Base-by-base conservation (phyloP, 169 alveolate genomes). In the Plasmodium gallinaceum region DNA sequence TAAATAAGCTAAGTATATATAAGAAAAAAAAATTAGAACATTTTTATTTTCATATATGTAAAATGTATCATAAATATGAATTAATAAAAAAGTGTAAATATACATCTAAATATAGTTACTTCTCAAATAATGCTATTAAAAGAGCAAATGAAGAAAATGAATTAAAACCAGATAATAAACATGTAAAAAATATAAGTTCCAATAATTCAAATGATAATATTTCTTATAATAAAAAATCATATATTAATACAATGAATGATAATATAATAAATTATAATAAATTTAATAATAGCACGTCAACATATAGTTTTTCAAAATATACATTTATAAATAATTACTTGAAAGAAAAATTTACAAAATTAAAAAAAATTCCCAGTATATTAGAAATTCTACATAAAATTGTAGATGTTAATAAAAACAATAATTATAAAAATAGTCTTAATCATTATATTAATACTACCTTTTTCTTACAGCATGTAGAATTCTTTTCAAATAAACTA, bases 41-140 rank as follows among this genome's bases (percentile, higher is more conserved):
- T 24, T 86, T 86, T 45, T 86, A 71, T 43, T 20, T n/a, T 37
- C 88, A 86, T 54, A 42, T 86, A 24, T 86, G 92, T 48, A 86
- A 74, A 60, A 48, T 37, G 24, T 86, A 86, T 37, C 20, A 45
- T 37, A 86, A 46, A 42, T 26, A 43, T 24, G 60, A 58, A 16
- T 39, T 83, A 16, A 12, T 54, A 4, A 66, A 68, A 45, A 12
- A 64, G 37, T 52, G 73, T 7, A 60, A 7, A 32, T 32, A 32
- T 32, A 32, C 4, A 2, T 32, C 39, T 4, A 32, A 32, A 32
- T 32, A 32, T 32, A 32, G 4, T 32, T 32, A 10, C 58, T 2
- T 48, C 7, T 9, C 1, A 2, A 48, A 5, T 5, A 9, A 14
- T 48, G 58, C 0, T 2, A 48, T 48, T 48, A 48, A 14, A 9